Percentiles rank a stretch among this genome's conserved stretches.
These are phyloP conservation scores for Cicer chorassanicum DNA, from an alignment of 306 rosid genomes.

Conservation along the genomic window DNA sequence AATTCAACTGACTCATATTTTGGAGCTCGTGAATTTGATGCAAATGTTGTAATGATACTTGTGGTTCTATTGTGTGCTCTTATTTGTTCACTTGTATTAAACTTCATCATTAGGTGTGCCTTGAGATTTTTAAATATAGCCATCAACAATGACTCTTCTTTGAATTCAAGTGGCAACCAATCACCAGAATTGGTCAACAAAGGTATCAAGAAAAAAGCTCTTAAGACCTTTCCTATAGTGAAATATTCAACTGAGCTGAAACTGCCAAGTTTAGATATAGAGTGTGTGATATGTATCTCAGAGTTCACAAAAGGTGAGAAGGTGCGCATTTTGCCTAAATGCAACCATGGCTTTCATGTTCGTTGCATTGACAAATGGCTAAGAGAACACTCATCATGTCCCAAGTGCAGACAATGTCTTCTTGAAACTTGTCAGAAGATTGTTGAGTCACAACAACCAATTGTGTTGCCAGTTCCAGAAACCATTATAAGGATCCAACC, in stretches of 20 bases:
- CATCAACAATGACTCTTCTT: constrained; percentile 43
- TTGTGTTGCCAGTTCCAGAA: constrained; percentile 47
- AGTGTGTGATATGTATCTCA: constrained; percentile 77
- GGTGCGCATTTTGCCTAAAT: constrained; percentile 76
- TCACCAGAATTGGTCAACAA: constrained; percentile 44
- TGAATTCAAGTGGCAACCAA: not conserved
- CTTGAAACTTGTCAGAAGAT: constrained; percentile 72
- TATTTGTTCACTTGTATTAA: constrained; percentile 75
- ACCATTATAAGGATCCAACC: constrained; percentile 57
- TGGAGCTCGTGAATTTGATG: constrained; percentile 55
- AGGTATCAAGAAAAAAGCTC: constrained; percentile 76
- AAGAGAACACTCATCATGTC: constrained; percentile 82
- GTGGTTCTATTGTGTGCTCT: constrained; percentile 81
- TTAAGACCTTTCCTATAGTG: constrained; percentile 64
- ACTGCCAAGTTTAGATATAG: constrained; percentile 60
- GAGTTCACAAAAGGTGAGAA: constrained; percentile 67
- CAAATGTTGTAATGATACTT: constrained; percentile 82
- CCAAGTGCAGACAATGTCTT: constrained; percentile 81
- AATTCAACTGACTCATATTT: constrained; percentile 40
- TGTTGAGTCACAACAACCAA: constrained; percentile 48
- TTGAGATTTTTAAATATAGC: constrained; percentile 58
- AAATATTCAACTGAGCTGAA: constrained; percentile 61
- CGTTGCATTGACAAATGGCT: constrained; percentile 89
- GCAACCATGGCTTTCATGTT: constrained; percentile 88
- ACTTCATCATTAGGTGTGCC: constrained; percentile 72